Evolutionary conservation across 2,329 filamentous ascomycete species (phyloP).

Genomic region (Zarea fungicola): DNA sequence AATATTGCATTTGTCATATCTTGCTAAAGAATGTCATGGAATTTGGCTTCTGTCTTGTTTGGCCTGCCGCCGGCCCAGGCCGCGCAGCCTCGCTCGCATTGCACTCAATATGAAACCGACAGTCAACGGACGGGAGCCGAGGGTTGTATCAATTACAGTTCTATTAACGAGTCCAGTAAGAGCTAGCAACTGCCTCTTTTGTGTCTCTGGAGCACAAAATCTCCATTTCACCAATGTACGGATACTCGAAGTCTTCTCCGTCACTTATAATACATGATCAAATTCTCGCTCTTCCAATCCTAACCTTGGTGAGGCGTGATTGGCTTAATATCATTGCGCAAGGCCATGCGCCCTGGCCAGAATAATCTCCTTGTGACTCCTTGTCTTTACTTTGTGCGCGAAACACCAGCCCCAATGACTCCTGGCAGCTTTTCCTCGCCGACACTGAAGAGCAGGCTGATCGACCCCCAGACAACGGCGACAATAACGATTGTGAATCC

Average conservation of each 20-base stretch:
- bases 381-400: constrained; percentile 52
- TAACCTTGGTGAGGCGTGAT: too few species aligned
- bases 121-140: too few species aligned
- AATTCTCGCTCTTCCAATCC: background rate
- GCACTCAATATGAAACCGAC: too few species aligned
- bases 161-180: constrained; percentile 4
- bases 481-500: constrained; percentile 68
- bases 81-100: too few species aligned
- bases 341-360: background rate
- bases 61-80: too few species aligned
- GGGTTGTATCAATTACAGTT: background rate
- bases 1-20: too few species aligned
- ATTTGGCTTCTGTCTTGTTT: too few species aligned
- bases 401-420: constrained; percentile 93
- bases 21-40: too few species aligned
- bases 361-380: background rate
- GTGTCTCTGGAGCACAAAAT: background rate
- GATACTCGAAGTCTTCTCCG: background rate
- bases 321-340: too few species aligned
- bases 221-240: background rate
- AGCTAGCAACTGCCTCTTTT: background rate
- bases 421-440: constrained; percentile 85
- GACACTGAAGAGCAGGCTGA: constrained; percentile 76
- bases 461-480: constrained; percentile 60
- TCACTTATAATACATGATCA: constrained; percentile 8